Conservation (phyloP, 2,329 filamentous ascomycete genomes). For the Passalora sequoiae region DNA sequence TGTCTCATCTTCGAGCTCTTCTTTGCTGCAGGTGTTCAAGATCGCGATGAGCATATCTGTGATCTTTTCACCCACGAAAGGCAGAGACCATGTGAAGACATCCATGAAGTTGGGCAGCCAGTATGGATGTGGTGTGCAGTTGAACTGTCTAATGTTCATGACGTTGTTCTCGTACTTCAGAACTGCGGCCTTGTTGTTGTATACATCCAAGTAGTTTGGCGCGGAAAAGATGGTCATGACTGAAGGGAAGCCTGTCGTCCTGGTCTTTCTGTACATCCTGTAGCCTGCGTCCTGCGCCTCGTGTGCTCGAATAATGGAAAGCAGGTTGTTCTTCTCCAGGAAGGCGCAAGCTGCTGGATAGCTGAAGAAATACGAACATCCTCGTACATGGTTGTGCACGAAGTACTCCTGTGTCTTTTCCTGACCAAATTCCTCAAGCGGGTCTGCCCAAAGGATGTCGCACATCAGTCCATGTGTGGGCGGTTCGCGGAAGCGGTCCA, state of each 20-base stretch:
- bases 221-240: constrained; percentile 99
- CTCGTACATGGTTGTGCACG: constrained; percentile 95
- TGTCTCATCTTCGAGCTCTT: constrained; percentile 84
- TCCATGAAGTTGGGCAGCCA: constrained; percentile 99
- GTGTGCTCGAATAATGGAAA: constrained; percentile 95
- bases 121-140: constrained; percentile 98
- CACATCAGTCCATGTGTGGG: constrained; percentile 98
- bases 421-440: constrained; percentile 95
- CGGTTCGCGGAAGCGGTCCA: constrained; percentile 95
- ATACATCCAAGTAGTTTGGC: constrained; percentile 97
- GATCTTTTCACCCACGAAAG: constrained; percentile 96
- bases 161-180: constrained; percentile 99
- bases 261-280: constrained; percentile 97
- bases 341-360: constrained; percentile 96
- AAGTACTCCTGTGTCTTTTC: constrained; percentile 98
- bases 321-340: constrained; percentile 95
- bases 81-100: constrained; percentile 99
- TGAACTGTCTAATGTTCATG: constrained; percentile 99
- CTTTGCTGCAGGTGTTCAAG: constrained; percentile 97
- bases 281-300: constrained; percentile 98
- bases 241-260: constrained; percentile 95
- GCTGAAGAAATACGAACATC: constrained; percentile 98
- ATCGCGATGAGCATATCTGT: constrained; percentile 99
- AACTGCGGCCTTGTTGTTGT: constrained; percentile 99
- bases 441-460: constrained; percentile 97